Conservation (phyloP, 148 eudicot species). For the Beta vulgaris region DNA sequence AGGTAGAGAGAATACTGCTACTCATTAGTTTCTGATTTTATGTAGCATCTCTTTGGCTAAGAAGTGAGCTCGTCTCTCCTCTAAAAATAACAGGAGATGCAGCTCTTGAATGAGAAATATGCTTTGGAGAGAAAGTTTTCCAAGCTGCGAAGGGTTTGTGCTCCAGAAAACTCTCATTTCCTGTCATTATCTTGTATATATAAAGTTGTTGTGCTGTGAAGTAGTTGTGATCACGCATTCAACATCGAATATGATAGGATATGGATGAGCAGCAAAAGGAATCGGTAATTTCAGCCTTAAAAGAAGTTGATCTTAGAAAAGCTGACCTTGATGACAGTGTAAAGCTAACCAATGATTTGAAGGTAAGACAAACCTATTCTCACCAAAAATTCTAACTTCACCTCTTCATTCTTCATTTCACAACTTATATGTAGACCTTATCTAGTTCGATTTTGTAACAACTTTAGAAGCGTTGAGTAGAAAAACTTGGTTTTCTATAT, state of each 20-base stretch:
- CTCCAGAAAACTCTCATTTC: slow-evolving; percentile 21
- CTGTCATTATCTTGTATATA: slow-evolving; percentile 10
- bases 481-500: background rate
- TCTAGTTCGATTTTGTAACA: background rate
- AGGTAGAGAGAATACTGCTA: slow-evolving; percentile 36
- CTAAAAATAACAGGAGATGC: slow-evolving; percentile 59
- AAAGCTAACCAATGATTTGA: slow-evolving; percentile 60
- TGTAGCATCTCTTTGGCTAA: slow-evolving; percentile 18
- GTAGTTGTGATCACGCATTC: slow-evolving; percentile 2
- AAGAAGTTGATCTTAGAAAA: slow-evolving; percentile 71
- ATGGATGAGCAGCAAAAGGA: slow-evolving; percentile 81
- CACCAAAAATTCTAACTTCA: background rate
- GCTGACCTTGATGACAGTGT: slow-evolving; percentile 67
- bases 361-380: slow-evolving; percentile 41
- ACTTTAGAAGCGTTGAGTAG: background rate
- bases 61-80: slow-evolving; percentile 14
- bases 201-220: background rate
- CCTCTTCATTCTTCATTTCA: background rate
- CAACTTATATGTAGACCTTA: too few relatives aligned
- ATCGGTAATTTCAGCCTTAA: slow-evolving; percentile 56
- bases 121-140: slow-evolving; percentile 68
- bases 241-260: slow-evolving; percentile 47
- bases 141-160: slow-evolving; percentile 76
- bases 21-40: slow-evolving; percentile 1
- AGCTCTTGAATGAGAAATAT: slow-evolving; percentile 76